Base-by-base conservation (phyloP, 2,329 filamentous ascomycete species). In the Claviceps arundinis region DNA sequence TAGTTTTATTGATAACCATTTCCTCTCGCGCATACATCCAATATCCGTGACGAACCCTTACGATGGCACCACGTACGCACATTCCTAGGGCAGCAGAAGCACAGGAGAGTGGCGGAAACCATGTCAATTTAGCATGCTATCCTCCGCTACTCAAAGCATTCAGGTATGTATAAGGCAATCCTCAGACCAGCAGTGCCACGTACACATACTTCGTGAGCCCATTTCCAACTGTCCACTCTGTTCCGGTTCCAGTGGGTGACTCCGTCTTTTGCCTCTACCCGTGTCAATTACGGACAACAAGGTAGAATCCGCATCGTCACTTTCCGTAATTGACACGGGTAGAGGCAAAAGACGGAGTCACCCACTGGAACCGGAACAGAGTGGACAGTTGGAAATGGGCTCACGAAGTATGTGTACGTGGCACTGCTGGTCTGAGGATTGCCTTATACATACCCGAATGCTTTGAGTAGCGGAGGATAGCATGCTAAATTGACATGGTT, bases 201-300 rank as follows among this genome's bases (percentile, higher is more conserved):
- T 80, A 77, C 75, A 82, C 77, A 69, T 72, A 71, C 70, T 77
- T 81, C 71, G 73, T 76, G 75, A 69, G 72, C 73, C 70, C 72
- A 74, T 68, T 67, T 80, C 74, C 76, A 74, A 74, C 75, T 74
- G 71, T 75, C 74, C 74, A 76, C 66, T 71, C 65, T 84, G 82
- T 83, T 82, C 80, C 73, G 74, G 72, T 70, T 75, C 69, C 50
- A 74, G 73, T 74, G 73, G 74, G 73, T 75, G 74, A 43, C 71
- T 80, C 79, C 79, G 80, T 84, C 80, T 81, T 84, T 80, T 84
- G 84, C 81, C 81, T 80, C 19, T 22, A 22, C 19, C 19, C 19
- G 19, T 22, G 19, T 22, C 19, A 22, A 22, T 22, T 22, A 22
- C 19, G 19, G 19, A 78, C 78, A 79, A 75, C 69, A 60, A 47